Conservation (phyloP, 441 rosid genomes). For the Hypseocharis bilobata region DNA sequence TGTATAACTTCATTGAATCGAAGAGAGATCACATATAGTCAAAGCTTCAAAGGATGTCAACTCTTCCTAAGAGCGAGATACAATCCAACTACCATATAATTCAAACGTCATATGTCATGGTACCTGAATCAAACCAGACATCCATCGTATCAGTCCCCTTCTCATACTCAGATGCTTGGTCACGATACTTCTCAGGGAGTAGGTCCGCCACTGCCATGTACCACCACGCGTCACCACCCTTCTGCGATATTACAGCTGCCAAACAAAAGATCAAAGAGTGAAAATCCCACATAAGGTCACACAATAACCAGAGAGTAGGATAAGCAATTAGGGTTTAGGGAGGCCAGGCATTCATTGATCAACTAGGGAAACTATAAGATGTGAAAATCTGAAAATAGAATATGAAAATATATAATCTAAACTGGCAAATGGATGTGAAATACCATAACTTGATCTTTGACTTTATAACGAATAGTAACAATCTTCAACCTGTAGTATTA, state of each 20-base stretch:
- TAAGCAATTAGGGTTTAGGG: background rate
- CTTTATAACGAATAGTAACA: slow-evolving; percentile 3
- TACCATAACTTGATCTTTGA: background rate
- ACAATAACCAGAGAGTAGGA: background rate
- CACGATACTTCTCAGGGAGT: slow-evolving; percentile 70
- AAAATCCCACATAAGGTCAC: background rate
- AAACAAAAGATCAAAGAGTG: slow-evolving; percentile 16
- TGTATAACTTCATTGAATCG: background rate
- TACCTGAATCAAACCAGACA: slow-evolving; percentile 99
- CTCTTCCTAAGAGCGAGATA: background rate
- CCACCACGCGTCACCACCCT: slow-evolving; percentile 99
- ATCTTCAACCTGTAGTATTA: background rate
- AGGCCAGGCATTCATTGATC: background rate
- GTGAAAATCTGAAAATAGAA: background rate
- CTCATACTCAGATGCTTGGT: slow-evolving; percentile 65
- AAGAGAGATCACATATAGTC: background rate
- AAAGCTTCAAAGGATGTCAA: background rate
- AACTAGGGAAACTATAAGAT: background rate
- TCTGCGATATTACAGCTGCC: slow-evolving; percentile 67
- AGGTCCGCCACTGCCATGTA: slow-evolving; percentile 79
- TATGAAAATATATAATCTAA: background rate
- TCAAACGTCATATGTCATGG: background rate
- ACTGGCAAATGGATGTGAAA: background rate
- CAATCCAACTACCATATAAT: too few relatives aligned
- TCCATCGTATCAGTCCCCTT: slow-evolving; percentile 98